Conservation (phyloP, 129 eudicot species). For the Silybum marianum region DNA sequence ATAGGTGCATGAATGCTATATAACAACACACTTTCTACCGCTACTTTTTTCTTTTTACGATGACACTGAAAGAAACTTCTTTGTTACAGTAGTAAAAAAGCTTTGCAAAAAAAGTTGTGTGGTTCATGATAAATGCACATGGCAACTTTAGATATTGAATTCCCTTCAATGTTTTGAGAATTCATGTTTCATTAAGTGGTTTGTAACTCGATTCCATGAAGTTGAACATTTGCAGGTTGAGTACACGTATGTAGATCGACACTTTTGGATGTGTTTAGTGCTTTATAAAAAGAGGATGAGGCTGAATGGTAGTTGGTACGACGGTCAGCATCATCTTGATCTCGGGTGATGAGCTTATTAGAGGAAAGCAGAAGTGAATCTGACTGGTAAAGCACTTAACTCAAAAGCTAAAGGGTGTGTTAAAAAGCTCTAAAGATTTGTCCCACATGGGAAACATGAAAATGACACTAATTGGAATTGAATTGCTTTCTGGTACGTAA, state of each 20-base stretch:
- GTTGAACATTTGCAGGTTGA: conserved; percentile 16
- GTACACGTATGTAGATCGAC: conserved; percentile 2
- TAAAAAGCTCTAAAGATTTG: conserved; percentile 14
- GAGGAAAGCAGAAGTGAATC: conserved; percentile 30
- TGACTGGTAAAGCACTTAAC: conserved; percentile 36
- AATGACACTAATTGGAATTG: conserved; percentile 10
- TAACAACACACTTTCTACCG: conserved; percentile 6
- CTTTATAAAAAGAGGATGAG: conserved; percentile 13
- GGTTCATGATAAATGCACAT: conserved; percentile 26
- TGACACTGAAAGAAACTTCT: conserved; percentile 11
- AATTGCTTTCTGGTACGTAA: conserved; percentile 3
- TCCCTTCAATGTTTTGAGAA: not conserved
- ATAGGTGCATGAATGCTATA: not conserved
- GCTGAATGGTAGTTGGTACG: not conserved
- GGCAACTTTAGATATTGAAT: conserved; percentile 9
- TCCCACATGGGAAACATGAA: conserved; percentile 24
- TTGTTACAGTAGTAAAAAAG: not conserved
- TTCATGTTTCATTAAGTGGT: conserved; percentile 5
- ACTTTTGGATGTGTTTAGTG: conserved; percentile 15
- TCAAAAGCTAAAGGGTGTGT: conserved; percentile 19
- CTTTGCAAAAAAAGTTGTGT: not conserved
- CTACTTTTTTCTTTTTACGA: conserved; percentile 3
- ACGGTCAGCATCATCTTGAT: not conserved
- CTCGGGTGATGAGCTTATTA: conserved; percentile 28
- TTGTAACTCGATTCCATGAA: not conserved